A percentile compares a stretch with the other conserved stretches of the same genome.
phyloP scores from a whole-genome alignment of 2,329 filamentous ascomycete genomes.

The Ceratocystiopsis brevicomis region DNA sequence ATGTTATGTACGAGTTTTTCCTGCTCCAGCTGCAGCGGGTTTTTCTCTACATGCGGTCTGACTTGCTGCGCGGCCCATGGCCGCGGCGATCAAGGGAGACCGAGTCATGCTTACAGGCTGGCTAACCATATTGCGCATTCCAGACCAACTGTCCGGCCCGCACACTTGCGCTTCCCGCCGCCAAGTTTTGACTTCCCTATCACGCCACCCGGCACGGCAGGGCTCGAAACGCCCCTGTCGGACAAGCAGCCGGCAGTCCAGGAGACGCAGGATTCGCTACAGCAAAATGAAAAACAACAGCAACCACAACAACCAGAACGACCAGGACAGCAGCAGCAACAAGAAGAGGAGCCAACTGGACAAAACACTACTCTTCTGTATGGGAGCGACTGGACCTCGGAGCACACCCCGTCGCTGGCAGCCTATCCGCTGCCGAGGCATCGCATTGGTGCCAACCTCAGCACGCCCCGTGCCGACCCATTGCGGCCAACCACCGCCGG shows the following conservation, averaged over 20 bases:
- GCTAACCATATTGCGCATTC: not conserved
- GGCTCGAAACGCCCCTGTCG: conserved; percentile 27
- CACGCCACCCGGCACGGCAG: conserved; percentile 40
- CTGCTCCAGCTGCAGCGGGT: no score
- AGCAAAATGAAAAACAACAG: not conserved
- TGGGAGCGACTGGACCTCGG: conserved; percentile 25
- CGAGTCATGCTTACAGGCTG: no score
- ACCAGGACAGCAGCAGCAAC: conserved; percentile 9
- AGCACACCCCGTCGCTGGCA: conserved; percentile 19
- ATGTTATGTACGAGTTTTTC: not conserved
- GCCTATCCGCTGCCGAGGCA: conserved; percentile 5
- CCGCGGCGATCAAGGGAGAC: no score
- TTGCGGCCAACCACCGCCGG: conserved; percentile 2
- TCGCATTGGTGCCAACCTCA: no score
- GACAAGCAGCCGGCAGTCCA: conserved; percentile 8
- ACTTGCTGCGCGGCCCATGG: not conserved
- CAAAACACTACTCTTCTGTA: conserved; percentile 5
- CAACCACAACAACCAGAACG: conserved; percentile 4
- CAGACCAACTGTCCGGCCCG: conserved; percentile 42
- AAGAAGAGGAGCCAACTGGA: not conserved
- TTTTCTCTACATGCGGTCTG: not conserved
- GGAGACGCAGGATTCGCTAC: not conserved
- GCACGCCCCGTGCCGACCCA: no score
- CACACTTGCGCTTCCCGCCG: conserved; percentile 41
- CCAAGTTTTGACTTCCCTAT: conserved; percentile 41